A percentile compares a stretch with the other conserved stretches of the same genome.
phyloP scores from a whole-genome alignment of 371 early-diverging fungal species.

The Apophysomyces elegans region DNA sequence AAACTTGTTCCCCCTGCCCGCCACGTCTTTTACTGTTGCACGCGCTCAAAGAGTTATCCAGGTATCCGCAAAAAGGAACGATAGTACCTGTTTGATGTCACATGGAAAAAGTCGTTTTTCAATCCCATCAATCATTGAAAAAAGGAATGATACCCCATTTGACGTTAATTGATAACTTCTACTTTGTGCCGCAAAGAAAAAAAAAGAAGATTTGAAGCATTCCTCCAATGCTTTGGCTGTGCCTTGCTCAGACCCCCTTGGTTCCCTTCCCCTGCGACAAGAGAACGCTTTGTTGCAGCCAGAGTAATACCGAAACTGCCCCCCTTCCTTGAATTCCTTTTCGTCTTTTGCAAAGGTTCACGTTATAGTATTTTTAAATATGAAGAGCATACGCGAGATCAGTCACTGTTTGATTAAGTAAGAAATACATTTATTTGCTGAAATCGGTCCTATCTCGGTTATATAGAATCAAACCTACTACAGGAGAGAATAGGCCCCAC shows the following conservation, averaged over 20 bases:
- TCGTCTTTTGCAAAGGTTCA: not conserved
- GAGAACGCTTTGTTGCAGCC: conserved; percentile 7
- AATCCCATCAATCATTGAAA: no score
- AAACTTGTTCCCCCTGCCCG: conserved; percentile 1
- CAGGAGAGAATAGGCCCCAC: not conserved
- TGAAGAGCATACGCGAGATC: no score
- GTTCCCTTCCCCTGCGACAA: conserved; percentile 1
- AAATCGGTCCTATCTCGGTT: no score
- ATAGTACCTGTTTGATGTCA: conserved; percentile 1
- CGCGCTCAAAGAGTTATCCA: not conserved
- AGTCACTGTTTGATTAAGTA: no score
- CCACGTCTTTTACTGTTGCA: conserved; percentile 5
- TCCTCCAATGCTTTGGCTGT: not conserved
- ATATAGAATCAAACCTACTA: not conserved
- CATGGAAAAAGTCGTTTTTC: not conserved
- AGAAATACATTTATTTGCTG: no score
- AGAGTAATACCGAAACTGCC: not conserved
- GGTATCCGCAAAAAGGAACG: not conserved
- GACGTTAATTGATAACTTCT: not conserved
- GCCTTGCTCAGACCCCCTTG: not conserved
- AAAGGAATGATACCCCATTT: not conserved
- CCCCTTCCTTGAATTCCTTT: not conserved
- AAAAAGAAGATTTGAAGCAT: not conserved
- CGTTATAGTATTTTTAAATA: no score
- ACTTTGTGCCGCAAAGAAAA: not conserved